Conservation (phyloP, 768 basidiomycete genomes). For the Coprinopsis cinerea region DNA sequence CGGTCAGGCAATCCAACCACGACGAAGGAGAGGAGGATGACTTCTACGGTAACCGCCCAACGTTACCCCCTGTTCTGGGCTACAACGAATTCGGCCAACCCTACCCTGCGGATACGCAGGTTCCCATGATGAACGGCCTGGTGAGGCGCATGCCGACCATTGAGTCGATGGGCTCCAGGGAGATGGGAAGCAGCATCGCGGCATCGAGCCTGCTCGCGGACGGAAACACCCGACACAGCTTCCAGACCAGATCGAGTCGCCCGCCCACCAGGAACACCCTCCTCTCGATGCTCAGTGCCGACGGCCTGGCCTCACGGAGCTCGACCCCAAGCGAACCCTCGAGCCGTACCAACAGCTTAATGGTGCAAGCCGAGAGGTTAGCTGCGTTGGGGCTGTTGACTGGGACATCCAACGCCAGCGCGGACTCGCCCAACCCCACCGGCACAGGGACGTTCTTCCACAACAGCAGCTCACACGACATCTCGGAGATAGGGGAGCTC, state of each 20-base stretch:
- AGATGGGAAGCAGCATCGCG: conserved; percentile 32
- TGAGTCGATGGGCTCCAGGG: conserved; percentile 67
- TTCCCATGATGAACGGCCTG: conserved; percentile 57
- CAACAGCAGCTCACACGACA: too few relatives aligned
- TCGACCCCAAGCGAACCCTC: conserved; percentile 7
- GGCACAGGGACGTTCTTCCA: too few relatives aligned
- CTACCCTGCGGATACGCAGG: conserved; percentile 42
- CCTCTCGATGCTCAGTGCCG: conserved; percentile 22
- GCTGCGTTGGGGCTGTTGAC: conserved; percentile 7
- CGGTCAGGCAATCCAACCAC: too few relatives aligned
- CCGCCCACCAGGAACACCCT: conserved; percentile 36
- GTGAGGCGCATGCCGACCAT: conserved; percentile 79
- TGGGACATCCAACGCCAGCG: neutral
- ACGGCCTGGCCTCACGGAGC: neutral
- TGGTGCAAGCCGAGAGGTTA: conserved; percentile 10
- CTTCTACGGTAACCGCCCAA: conserved; percentile 20
- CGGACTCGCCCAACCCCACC: neutral
- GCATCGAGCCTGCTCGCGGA: conserved; percentile 16
- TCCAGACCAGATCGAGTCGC: conserved; percentile 22
- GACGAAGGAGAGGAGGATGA: conserved; percentile 19
- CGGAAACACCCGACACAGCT: conserved; percentile 9
- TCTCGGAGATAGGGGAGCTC: conserved; percentile 14
- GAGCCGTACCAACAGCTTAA: conserved; percentile 11
- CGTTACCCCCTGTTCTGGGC: conserved; percentile 26
- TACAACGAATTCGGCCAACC: conserved; percentile 46